Conservation (phyloP, 148 eudicot genomes). For the Cornus controversa region DNA sequence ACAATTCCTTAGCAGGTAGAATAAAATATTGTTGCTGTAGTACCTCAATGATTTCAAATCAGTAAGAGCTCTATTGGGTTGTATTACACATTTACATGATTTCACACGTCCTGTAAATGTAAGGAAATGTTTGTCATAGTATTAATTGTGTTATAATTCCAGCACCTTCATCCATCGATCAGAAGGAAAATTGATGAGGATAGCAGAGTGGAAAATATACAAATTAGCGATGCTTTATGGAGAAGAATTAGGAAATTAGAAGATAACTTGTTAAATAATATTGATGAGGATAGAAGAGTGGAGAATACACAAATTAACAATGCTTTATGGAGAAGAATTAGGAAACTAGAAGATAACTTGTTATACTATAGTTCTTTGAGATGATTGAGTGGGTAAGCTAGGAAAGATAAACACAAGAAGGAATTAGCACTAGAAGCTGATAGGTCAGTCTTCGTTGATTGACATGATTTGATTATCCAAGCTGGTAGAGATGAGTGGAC, state of each 20-base stretch:
- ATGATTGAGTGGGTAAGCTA: not conserved
- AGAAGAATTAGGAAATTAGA: not conserved
- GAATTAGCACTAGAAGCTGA: not conserved
- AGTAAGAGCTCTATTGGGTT: not conserved
- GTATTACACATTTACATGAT: not conserved
- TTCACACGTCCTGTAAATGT: not conserved
- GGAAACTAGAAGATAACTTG: not conserved
- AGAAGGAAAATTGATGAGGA: not conserved
- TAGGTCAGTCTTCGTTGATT: not conserved
- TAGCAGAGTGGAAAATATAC: not conserved
- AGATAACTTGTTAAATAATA: no score
- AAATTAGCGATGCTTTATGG: not conserved
- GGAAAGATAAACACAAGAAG: not conserved
- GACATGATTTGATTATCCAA: not conserved
- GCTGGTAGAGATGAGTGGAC: not conserved
- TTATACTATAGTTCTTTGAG: not conserved
- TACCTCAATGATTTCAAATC: not conserved
- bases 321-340: not conserved
- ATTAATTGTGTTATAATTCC: not conserved
- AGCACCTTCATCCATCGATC: not conserved
- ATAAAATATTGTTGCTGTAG: not conserved
- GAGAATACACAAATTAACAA: no score
- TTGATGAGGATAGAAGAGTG: not conserved
- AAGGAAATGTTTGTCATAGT: not conserved
- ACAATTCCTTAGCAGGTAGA: not conserved